Percentiles rank a stretch among this genome's conserved stretches.
Evolutionary conservation across 139 green algal genomes (phyloP).

Genomic region (Picochlorum sp.): DNA sequence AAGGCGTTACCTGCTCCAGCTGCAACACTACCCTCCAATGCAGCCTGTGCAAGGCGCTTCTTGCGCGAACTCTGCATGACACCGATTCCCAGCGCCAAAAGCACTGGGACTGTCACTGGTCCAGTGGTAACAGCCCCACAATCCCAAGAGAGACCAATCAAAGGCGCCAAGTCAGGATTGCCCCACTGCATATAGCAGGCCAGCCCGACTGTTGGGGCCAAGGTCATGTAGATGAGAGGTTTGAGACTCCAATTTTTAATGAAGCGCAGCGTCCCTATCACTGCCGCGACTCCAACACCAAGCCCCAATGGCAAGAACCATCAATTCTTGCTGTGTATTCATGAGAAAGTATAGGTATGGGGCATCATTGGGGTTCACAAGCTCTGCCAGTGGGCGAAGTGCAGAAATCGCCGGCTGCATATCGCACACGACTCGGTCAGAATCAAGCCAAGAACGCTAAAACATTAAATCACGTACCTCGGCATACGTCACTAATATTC

Average conservation of each 20-base stretch:
- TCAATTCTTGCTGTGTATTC: constrained; percentile 39
- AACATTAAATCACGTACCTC: not conserved
- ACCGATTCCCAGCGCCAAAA: constrained; percentile 37
- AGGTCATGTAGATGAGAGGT: constrained; percentile 24
- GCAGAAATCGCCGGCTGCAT: constrained; percentile 30
- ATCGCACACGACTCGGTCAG: too few species aligned
- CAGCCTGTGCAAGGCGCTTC: constrained; percentile 17
- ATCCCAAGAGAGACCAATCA: constrained; percentile 36
- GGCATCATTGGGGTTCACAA: constrained; percentile 23
- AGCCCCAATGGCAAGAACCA: constrained; percentile 31
- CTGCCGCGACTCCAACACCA: constrained; percentile 33
- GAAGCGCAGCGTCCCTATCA: constrained; percentile 40
- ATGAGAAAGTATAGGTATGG: constrained; percentile 46
- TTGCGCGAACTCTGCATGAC: constrained; percentile 29
- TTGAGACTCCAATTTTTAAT: constrained; percentile 31
- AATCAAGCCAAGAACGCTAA: too few species aligned
- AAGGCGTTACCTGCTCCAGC: constrained; percentile 28
- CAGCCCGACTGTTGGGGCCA: constrained; percentile 30
- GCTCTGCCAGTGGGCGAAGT: constrained; percentile 19
- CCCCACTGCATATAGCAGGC: constrained; percentile 52
- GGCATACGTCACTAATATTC: constrained; percentile 39
- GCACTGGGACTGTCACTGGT: constrained; percentile 39
- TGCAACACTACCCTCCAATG: constrained; percentile 18
- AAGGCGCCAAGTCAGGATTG: constrained; percentile 30
- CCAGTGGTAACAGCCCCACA: constrained; percentile 35